Evolutionary conservation across 2,329 filamentous ascomycete genomes (phyloP).

Genomic region (Penicillium sp.): DNA sequence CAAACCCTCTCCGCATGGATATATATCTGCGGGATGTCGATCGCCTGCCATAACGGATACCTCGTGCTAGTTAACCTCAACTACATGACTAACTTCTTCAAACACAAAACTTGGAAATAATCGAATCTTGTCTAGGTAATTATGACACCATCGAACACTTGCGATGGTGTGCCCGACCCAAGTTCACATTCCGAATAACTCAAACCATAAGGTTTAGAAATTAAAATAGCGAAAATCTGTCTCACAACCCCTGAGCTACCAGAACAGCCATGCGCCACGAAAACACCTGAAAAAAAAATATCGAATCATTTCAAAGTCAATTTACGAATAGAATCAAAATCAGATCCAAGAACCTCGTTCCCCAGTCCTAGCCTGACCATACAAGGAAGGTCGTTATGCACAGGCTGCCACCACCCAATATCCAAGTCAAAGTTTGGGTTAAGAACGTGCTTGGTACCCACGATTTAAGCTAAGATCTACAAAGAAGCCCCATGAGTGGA

Average conservation of each 20-base stretch:
- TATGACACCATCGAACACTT: background rate
- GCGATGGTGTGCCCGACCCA: too few relatives aligned
- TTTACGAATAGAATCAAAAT: background rate
- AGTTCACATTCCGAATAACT: too few relatives aligned
- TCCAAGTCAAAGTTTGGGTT: constrained; percentile 1
- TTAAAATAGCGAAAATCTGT: constrained; percentile 11
- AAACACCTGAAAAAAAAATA: background rate
- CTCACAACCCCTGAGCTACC: constrained; percentile 17
- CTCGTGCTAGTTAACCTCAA: background rate
- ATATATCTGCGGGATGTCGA: constrained; percentile 3
- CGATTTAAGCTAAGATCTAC: constrained; percentile 8
- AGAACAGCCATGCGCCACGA: background rate
- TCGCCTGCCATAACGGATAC: background rate
- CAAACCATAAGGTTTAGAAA: background rate
- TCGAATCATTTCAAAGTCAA: too few relatives aligned
- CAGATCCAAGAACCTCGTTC: background rate
- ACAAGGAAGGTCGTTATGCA: constrained; percentile 13
- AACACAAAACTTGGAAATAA: background rate
- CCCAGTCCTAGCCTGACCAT: background rate
- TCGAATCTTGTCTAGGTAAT: background rate
- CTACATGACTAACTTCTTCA: background rate
- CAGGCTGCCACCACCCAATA: background rate
- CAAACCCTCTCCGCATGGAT: constrained; percentile 5
- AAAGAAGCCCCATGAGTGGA: background rate
- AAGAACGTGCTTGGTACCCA: constrained; percentile 4